phyloP scores from a whole-genome alignment of 2,329 filamentous ascomycete genomes.

The Kalmusia sp. region DNA sequence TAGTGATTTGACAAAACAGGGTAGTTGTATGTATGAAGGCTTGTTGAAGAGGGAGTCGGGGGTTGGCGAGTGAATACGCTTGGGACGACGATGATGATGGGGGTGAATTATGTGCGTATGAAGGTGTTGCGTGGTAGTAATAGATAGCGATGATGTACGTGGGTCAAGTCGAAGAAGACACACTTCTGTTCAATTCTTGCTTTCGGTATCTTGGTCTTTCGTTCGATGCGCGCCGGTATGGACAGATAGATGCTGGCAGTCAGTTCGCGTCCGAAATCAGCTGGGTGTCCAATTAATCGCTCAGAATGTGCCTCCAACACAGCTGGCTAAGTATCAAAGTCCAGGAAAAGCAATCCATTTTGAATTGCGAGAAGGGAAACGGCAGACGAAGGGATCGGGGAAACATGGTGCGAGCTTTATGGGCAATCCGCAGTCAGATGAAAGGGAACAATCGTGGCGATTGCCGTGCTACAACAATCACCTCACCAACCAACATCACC shows the following conservation, averaged over 20 bases:
- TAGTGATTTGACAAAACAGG: neutral
- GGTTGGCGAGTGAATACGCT: too few species aligned
- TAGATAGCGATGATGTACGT: too few species aligned
- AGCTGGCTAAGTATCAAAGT: neutral
- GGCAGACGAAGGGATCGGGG: neutral
- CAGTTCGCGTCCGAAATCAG: neutral
- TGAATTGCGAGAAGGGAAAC: neutral
- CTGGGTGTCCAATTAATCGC: too few species aligned
- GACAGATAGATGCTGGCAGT: neutral
- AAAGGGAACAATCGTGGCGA: slow-evolving; percentile 14
- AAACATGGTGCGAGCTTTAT: neutral
- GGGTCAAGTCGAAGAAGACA: too few species aligned
- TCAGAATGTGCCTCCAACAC: too few species aligned
- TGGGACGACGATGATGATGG: too few species aligned
- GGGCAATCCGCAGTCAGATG: slow-evolving; percentile 1
- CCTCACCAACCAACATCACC: neutral
- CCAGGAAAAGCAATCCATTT: neutral
- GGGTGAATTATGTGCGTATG: too few species aligned
- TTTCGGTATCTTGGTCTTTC: neutral
- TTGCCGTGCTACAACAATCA: slow-evolving; percentile 22
- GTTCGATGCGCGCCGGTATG: neutral
- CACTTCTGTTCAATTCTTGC: slow-evolving; percentile 4
- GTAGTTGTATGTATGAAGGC: too few species aligned
- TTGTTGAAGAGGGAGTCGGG: too few species aligned
- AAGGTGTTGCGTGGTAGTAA: too few species aligned